Conservation (phyloP, 208 protist genomes). For the Spongospora subterranea region DNA sequence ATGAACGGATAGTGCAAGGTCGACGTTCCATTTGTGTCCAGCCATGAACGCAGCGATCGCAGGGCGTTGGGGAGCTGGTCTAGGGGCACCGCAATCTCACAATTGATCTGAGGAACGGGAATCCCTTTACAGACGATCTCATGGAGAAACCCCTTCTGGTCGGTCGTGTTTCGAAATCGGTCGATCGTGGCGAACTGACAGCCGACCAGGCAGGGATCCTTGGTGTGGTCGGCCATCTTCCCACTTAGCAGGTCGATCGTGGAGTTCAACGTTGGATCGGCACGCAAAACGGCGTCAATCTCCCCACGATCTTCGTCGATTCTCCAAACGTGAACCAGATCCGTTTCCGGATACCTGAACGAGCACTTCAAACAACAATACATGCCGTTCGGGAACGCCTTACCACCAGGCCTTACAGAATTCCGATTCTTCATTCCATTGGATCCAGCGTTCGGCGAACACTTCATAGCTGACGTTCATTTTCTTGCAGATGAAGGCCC, state of each 20-base stretch:
- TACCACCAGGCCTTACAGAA: slow-evolving; percentile 55
- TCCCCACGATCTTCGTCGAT: slow-evolving; percentile 9
- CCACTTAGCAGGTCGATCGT: slow-evolving; percentile 32
- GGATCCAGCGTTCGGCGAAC: background rate
- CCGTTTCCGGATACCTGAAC: slow-evolving; percentile 1
- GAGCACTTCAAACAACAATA: background rate
- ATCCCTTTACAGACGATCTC: slow-evolving; percentile 56
- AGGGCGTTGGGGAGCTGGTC: slow-evolving; percentile 21
- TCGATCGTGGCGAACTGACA: slow-evolving; percentile 54
- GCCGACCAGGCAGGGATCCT: background rate
- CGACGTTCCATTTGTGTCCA: background rate
- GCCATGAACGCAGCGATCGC: background rate
- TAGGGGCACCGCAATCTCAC: slow-evolving; percentile 43
- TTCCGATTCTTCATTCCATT: slow-evolving; percentile 3
- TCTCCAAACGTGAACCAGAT: slow-evolving; percentile 46
- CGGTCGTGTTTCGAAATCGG: slow-evolving; percentile 27
- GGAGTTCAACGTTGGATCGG: background rate
- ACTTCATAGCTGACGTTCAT: background rate
- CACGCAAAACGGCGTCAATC: background rate
- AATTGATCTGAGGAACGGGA: slow-evolving; percentile 44
- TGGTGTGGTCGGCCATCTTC: slow-evolving; percentile 45
- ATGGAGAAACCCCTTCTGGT: slow-evolving; percentile 21
- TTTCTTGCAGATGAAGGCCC: slow-evolving; percentile 21
- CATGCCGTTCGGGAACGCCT: too few relatives aligned
- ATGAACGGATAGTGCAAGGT: slow-evolving; percentile 37